phyloP scores from a whole-genome alignment of 352 stramenopile genomes.

The Lagenidium sp. region DNA sequence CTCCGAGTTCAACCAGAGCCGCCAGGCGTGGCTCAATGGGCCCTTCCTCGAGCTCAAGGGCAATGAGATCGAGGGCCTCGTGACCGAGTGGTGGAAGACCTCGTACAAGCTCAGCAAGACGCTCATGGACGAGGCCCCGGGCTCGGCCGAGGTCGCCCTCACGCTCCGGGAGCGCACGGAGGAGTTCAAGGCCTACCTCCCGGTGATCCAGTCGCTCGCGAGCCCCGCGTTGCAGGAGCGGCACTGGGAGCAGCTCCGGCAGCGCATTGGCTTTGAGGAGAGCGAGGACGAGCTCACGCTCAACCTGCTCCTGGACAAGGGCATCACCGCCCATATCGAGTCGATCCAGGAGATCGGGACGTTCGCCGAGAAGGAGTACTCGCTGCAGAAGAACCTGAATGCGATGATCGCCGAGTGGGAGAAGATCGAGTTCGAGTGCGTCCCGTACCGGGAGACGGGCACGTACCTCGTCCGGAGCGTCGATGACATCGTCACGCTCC shows the following conservation, averaged over 20 bases:
- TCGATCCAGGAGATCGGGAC: constrained; percentile 86
- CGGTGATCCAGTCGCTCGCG: constrained; percentile 89
- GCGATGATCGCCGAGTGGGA: constrained; percentile 94
- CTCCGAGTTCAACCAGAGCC: constrained; percentile 88
- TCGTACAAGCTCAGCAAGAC: constrained; percentile 90
- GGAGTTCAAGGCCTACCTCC: constrained; percentile 89
- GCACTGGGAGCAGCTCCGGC: constrained; percentile 87
- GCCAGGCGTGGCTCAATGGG: constrained; percentile 89
- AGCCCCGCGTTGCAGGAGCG: constrained; percentile 88
- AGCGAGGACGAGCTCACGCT: constrained; percentile 82
- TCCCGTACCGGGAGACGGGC: constrained; percentile 89
- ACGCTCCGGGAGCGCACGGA: constrained; percentile 87
- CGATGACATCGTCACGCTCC: constrained; percentile 88
- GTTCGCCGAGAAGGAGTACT: constrained; percentile 94
- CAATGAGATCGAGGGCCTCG: constrained; percentile 78
- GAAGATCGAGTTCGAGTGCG: constrained; percentile 89
- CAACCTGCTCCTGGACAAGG: constrained; percentile 68
- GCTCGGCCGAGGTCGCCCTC: constrained; percentile 80
- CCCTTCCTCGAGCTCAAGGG: constrained; percentile 89
- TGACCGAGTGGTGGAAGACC: constrained; percentile 92
- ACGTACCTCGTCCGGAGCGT: constrained; percentile 84
- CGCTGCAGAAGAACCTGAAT: constrained; percentile 89
- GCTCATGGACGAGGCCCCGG: constrained; percentile 83
- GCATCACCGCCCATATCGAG: constrained; percentile 85
- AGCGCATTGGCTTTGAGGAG: constrained; percentile 86